A percentile compares a stretch with the other conserved stretches of the same genome.
Conservation (phyloP, 2,329 filamentous ascomycete species). For the Penicillium palitans region DNA sequence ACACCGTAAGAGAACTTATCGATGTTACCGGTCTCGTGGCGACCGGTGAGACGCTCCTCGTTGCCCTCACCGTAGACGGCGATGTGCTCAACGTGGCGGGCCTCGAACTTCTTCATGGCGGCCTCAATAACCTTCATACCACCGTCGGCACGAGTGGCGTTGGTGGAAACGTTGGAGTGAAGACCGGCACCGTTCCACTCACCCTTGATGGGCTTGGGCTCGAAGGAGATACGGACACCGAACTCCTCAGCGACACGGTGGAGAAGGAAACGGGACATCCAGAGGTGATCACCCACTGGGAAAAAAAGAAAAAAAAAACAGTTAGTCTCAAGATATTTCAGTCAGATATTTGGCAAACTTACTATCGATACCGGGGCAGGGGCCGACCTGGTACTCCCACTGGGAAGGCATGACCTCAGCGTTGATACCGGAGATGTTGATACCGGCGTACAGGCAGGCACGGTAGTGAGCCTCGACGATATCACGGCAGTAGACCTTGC, state of each 20-base stretch:
- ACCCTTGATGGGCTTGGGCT: conserved; percentile 92
- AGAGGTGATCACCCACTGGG: conserved; percentile 95
- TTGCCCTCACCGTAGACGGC: conserved; percentile 95
- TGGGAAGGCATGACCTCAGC: conserved; percentile 98
- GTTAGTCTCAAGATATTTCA: conserved; percentile 25
- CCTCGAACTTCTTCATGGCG: conserved; percentile 78
- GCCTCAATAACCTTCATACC: conserved; percentile 95
- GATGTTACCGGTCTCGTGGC: conserved; percentile 90
- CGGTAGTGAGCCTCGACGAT: conserved; percentile 96
- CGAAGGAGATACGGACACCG: conserved; percentile 89
- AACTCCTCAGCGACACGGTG: conserved; percentile 94
- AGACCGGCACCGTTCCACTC: conserved; percentile 97
- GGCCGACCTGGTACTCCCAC: conserved; percentile 98
- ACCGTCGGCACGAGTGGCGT: conserved; percentile 83
- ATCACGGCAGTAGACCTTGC: conserved; percentile 97
- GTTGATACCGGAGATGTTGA: conserved; percentile 97
- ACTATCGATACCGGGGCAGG: conserved; percentile 82
- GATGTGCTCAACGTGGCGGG: conserved; percentile 79
- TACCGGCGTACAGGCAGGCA: conserved; percentile 80
- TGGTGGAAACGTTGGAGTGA: conserved; percentile 90
- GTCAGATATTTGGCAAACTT: conserved; percentile 40
- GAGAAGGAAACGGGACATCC: conserved; percentile 87
- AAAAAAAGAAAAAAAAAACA: background rate
- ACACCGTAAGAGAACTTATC: conserved; percentile 93
- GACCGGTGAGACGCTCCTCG: conserved; percentile 86